Evolutionary conservation across 352 stramenopile genomes (phyloP), one percentile per base, ranked within the genome.

Genomic region (Globisporangium carolinianum): DNA sequence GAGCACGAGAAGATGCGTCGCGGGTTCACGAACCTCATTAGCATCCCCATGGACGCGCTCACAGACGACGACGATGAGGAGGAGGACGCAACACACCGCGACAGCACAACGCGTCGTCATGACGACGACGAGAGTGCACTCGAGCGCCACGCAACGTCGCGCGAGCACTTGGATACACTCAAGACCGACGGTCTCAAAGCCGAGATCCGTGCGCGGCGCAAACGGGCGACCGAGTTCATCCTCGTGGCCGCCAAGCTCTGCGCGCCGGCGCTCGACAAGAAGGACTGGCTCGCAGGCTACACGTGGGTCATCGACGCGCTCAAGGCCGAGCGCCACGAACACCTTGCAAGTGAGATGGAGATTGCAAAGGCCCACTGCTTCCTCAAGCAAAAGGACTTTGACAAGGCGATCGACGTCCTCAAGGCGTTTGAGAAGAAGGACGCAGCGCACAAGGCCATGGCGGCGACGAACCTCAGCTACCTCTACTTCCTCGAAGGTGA

Each of bases 381-480:
- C 52, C 71, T 98, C n/a, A 88, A 88, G 55, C 76, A 93, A 62
- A 97, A 97, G 60, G 83, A 97, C 41, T 98, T 98, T 45, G 89
- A 97, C 17, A 91, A 96, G 63, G 93, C 94, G 35, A 96, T 97
- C 51, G 86, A 97, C 59, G 77, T 97, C 36, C 75, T 99, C 35
- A 98, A 98, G 73, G 76, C 83, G 18, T 98, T 98, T 55, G 91
- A 98, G 69, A 98, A 98, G 65, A 98, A 98, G 64, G 91, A 98
- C 62, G 75, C 86, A 45, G 76, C 83, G 52, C 83, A 98, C 57
- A 97, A 96, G 55, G 87, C 94, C 24, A 97, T 96, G 79, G 89
- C 94, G 35, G 91, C 92, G 11, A 98, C 91, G 8, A 99, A 98
- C 63, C 73, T 99, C 24, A 97, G 86, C 42, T 98, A 98, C 65